Evolutionary conservation across 2,329 filamentous ascomycete genomes (phyloP).

Genomic region (Proliferodiscus dingleyae): DNA sequence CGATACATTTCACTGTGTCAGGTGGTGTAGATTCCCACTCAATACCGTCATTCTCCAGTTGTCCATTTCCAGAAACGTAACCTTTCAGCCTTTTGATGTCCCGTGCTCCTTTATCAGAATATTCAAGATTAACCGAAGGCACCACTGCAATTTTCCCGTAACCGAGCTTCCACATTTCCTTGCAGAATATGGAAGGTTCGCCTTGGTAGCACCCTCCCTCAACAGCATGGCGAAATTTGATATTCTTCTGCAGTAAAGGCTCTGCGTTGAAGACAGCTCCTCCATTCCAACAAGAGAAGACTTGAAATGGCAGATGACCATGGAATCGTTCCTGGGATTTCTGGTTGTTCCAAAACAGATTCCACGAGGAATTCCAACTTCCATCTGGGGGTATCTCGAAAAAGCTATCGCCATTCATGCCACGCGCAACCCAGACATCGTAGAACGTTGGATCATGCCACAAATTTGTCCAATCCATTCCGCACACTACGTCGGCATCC

Average conservation of each 20-base stretch:
- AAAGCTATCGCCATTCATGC: constrained; percentile 49
- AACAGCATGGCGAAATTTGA: constrained; percentile 41
- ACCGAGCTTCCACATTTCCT: constrained; percentile 49
- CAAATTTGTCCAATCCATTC: constrained; percentile 52
- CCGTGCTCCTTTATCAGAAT: constrained; percentile 41
- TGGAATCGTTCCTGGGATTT: constrained; percentile 33
- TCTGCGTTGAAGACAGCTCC: constrained; percentile 43
- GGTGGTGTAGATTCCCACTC: constrained; percentile 12
- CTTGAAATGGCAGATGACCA: constrained; percentile 47
- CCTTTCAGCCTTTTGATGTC: constrained; percentile 48
- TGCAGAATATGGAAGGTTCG: constrained; percentile 52
- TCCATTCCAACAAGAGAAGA: constrained; percentile 59
- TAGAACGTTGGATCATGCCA: constrained; percentile 47
- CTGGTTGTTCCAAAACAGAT: constrained; percentile 49
- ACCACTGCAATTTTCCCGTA: constrained; percentile 51
- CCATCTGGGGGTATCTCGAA: constrained; percentile 48
- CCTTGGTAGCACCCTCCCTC: constrained; percentile 47
- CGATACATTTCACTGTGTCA: constrained; percentile 16
- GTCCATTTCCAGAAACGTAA: constrained; percentile 33
- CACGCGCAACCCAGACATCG: constrained; percentile 51
- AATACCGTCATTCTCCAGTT: constrained; percentile 7
- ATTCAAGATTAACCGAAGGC: constrained; percentile 51
- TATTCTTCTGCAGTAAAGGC: constrained; percentile 39
- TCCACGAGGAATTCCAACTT: constrained; percentile 44
- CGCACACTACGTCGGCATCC: constrained; percentile 51